phyloP scores from a whole-genome alignment of 495 filamentous ascomycete genomes.

The Trichoderma virens region DNA sequence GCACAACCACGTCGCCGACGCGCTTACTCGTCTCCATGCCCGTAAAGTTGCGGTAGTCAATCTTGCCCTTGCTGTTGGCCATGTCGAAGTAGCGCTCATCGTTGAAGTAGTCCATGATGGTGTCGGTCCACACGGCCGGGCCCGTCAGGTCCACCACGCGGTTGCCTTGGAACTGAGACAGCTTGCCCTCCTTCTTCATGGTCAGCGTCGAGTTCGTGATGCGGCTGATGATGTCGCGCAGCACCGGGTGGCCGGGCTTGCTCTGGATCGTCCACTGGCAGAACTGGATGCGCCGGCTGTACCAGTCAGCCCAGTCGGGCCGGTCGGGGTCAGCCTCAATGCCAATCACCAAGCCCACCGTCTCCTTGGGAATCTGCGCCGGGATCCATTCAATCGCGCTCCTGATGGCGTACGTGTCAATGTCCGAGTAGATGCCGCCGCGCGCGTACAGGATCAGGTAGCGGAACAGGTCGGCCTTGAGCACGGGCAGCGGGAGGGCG shows the following conservation, averaged over 20 bases:
- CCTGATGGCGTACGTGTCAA: conserved; percentile 80
- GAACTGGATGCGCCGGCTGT: conserved; percentile 91
- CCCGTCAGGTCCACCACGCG: conserved; percentile 95
- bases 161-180: conserved; percentile 60
- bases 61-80: conserved; percentile 56
- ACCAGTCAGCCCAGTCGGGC: conserved; percentile 90
- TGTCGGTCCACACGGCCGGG: conserved; percentile 90
- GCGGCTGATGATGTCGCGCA: conserved; percentile 77
- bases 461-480: conserved; percentile 98
- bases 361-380: conserved; percentile 60
- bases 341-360: conserved; percentile 79
- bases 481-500: conserved; percentile 72
- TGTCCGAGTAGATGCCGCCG: conserved; percentile 94
- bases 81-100: conserved; percentile 84
- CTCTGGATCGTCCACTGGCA: conserved; percentile 98
- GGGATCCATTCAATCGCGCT: conserved; percentile 86
- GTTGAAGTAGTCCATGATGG: conserved; percentile 88
- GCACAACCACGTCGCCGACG: conserved; percentile 85
- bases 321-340: conserved; percentile 96
- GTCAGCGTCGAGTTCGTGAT: conserved; percentile 76
- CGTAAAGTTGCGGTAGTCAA: conserved; percentile 85
- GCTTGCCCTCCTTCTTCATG: conserved; percentile 60
- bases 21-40: conserved; percentile 74
- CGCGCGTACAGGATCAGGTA: conserved; percentile 91
- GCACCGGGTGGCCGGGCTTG: conserved; percentile 88